Conservation (phyloP, 176 grass and related monocot genomes). For the Olyra latifolia region DNA sequence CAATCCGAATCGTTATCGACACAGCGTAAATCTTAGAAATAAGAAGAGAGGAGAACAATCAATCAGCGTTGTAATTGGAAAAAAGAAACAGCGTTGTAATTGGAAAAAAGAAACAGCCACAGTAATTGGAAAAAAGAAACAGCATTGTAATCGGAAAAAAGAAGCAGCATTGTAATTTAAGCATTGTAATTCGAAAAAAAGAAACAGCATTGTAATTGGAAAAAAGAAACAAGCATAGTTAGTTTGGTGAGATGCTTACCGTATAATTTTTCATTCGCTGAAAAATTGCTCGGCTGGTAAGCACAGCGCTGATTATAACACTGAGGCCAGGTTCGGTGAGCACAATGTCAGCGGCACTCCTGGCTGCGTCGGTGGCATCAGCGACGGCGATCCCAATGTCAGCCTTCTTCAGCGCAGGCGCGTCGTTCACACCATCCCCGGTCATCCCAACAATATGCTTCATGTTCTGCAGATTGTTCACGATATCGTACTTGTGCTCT, state of each 20-base stretch:
- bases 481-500: constrained; percentile 99
- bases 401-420: constrained; percentile 91
- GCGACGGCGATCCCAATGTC: constrained; percentile 97
- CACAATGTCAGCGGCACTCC: constrained; percentile 89
- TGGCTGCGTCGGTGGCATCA: constrained; percentile 89
- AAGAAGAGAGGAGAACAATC: constrained; percentile 29
- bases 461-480: constrained; percentile 85
- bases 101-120: background rate
- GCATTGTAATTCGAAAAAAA: too few relatives aligned
- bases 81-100: background rate
- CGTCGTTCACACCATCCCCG: constrained; percentile 92
- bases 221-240: background rate
- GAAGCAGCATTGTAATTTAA: background rate
- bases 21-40: constrained; percentile 80
- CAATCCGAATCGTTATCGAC: constrained; percentile 97
- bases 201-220: background rate
- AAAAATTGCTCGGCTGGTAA: constrained; percentile 93
- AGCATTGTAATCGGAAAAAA: background rate
- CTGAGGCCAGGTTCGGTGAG: constrained; percentile 91
- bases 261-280: constrained; percentile 99
- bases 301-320: constrained; percentile 96
- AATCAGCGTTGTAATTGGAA: background rate
- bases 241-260: constrained; percentile 30
- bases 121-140: background rate
- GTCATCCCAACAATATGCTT: constrained; percentile 99